Conservation (phyloP, 306 rosid species). For the Sicyos edulis region DNA sequence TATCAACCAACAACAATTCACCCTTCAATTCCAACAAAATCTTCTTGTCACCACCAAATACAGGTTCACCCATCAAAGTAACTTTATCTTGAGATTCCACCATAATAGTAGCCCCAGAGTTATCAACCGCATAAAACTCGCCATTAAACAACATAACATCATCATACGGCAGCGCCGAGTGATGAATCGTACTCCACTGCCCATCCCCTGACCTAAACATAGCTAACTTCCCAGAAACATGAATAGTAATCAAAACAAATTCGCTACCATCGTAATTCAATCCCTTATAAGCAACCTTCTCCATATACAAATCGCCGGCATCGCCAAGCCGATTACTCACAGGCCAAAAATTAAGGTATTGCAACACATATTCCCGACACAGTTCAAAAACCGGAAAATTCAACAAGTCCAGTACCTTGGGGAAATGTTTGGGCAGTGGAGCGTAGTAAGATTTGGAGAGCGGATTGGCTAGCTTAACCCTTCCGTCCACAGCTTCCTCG, state of each 20-base stretch:
- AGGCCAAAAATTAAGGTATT: conserved; percentile 26
- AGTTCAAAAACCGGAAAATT: conserved; percentile 34
- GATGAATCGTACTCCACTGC: conserved; percentile 51
- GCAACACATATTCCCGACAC: conserved; percentile 46
- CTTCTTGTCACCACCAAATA: conserved; percentile 89
- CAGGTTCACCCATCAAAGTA: conserved; percentile 45
- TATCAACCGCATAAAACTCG: conserved; percentile 52
- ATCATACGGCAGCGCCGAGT: conserved; percentile 62
- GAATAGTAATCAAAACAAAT: conserved; percentile 57
- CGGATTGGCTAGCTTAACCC: conserved; percentile 30
- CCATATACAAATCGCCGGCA: conserved; percentile 45
- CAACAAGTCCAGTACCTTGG: conserved; percentile 32
- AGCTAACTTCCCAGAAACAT: conserved; percentile 68
- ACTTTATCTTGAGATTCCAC: conserved; percentile 34
- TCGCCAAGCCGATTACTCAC: conserved; percentile 23
- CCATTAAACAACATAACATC: conserved; percentile 53
- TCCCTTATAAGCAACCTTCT: conserved; percentile 52
- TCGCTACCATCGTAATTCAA: conserved; percentile 21
- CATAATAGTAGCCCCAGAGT: conserved; percentile 47
- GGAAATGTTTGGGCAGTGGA: conserved; percentile 28
- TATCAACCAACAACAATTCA: conserved; percentile 59
- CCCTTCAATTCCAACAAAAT: conserved; percentile 57
- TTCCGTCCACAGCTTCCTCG: conserved; percentile 28
- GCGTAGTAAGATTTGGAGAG: conserved; percentile 34
- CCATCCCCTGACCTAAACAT: conserved; percentile 45